Evolutionary conservation across 441 rosid species (phyloP), one percentile per base, ranked within the genome.

Genomic region (Eruca vesicaria): DNA sequence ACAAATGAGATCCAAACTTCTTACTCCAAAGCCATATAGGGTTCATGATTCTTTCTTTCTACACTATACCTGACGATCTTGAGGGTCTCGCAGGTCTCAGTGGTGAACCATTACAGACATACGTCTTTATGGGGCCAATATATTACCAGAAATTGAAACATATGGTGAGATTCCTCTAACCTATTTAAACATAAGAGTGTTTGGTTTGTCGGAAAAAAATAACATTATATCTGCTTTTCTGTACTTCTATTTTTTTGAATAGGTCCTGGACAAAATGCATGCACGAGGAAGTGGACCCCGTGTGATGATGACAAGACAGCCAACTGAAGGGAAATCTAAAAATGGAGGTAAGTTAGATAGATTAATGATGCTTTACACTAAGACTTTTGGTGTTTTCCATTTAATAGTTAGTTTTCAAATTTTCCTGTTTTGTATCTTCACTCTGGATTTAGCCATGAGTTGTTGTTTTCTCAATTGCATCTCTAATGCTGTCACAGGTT

Each of bases 131-230:
- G 97, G 99, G 98, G 55, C 98, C 99, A 52, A 89, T 96, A 80
- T 96, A 96, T 87, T 93, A 96, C 89, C 99, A 96, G 85, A 96
- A 93, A 86, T 60, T 96, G 68, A 96, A 96, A 82, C 99, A 96
- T 72, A 96, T 96, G 99, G 99, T 93, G 43, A 83, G 89, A 66
- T 82, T 83, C 71, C 72, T 26, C 43, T 53, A n/a, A 36, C 16
- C 16, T 43, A 21, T 61, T 66, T 48, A 36, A 69, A 33, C 68
- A 16, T 28, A 9, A 9, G n/a, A n/a, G 59, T 53, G 28, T 57
- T 12, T 5, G 32, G 2, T 26, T 26, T 9, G 7, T 43, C 60
- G 38, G 36, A 38, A 12, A n/a, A n/a, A 70, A 28, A 5, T 12
- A 55, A 76, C 12, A 19, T 20, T 29, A 20, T 19, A 23, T 56